Conservation (phyloP, 441 rosid genomes). For the Flueggea neowawraea region DNA sequence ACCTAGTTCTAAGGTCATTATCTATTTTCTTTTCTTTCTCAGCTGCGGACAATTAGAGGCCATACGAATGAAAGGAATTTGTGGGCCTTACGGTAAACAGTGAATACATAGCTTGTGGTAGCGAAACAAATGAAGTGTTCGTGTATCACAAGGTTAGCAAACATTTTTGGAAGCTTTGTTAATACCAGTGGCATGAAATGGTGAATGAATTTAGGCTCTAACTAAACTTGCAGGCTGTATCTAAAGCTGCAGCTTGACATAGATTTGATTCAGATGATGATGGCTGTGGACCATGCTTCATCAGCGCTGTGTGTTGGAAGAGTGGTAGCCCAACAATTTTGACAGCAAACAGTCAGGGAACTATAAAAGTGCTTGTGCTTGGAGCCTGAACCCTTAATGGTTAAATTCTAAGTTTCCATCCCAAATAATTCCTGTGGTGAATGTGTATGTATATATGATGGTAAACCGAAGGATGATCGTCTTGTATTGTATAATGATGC, state of each 20-base stretch:
- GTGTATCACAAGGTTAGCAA: slow-evolving; percentile 80
- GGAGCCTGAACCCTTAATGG: too few relatives aligned
- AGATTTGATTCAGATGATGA: slow-evolving; percentile 94
- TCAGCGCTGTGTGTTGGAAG: slow-evolving; percentile 99
- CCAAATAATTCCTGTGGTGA: too few relatives aligned
- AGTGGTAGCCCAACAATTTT: slow-evolving; percentile 93
- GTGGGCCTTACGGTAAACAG: slow-evolving; percentile 92
- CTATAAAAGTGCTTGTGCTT: slow-evolving; percentile 71
- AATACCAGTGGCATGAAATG: too few relatives aligned
- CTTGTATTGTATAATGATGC: too few relatives aligned
- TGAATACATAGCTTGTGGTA: slow-evolving; percentile 90
- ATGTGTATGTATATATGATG: too few relatives aligned
- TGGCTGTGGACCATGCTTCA: slow-evolving; percentile 84
- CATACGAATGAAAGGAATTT: slow-evolving; percentile 94
- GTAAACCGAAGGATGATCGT: too few relatives aligned
- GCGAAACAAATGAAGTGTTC: slow-evolving; percentile 94
- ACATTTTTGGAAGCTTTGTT: not conserved
- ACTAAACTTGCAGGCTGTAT: slow-evolving; percentile 60
- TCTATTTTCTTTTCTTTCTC: slow-evolving; percentile 11
- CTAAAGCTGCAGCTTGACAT: slow-evolving; percentile 80
- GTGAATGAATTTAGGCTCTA: not conserved
- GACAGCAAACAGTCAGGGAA: slow-evolving; percentile 97
- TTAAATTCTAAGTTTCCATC: too few relatives aligned
- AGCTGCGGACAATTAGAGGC: slow-evolving; percentile 89
- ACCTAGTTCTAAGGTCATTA: too few relatives aligned